Percentiles rank a stretch among this genome's conserved stretches.
phyloP scores from a whole-genome alignment of 805 yeast species.

The Candida koratica region DNA sequence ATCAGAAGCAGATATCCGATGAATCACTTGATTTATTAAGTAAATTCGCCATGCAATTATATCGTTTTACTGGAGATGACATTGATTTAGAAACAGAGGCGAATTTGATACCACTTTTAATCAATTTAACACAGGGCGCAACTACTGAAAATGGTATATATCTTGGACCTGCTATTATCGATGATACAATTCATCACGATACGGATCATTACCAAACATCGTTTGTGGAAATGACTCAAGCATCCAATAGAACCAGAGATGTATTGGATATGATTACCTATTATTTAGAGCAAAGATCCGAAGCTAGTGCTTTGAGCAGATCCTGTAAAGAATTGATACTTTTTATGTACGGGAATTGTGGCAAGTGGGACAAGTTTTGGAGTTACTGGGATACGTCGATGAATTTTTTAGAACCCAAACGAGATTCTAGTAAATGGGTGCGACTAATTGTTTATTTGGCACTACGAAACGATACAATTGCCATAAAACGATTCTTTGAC shows the following conservation, averaged over 20 bases:
- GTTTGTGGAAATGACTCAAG: slow-evolving; percentile 15
- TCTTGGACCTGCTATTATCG: slow-evolving; percentile 24
- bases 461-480: slow-evolving; percentile 22
- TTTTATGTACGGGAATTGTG: slow-evolving; percentile 36
- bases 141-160: slow-evolving; percentile 7
- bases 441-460: slow-evolving; percentile 33
- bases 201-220: slow-evolving; percentile 1
- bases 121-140: slow-evolving; percentile 26
- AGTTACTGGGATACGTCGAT: slow-evolving; percentile 29
- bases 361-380: slow-evolving; percentile 39
- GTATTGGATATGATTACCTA: slow-evolving; percentile 24
- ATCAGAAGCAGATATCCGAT: slow-evolving; percentile 16
- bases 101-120: slow-evolving; percentile 32
- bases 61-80: slow-evolving; percentile 22
- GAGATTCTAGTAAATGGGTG: slow-evolving; percentile 24
- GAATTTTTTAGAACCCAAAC: slow-evolving; percentile 12
- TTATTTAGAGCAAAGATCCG: slow-evolving; percentile 14
- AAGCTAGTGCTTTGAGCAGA: slow-evolving; percentile 10
- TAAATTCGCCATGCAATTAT: slow-evolving; percentile 23
- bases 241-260: slow-evolving; percentile 29
- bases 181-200: slow-evolving; percentile 21
- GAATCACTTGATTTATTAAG: slow-evolving; percentile 23
- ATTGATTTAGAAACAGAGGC: slow-evolving; percentile 24
- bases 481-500: slow-evolving; percentile 26
- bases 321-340: slow-evolving; percentile 33